Percentiles rank a stretch among this genome's conserved stretches.
Evolutionary conservation across 139 green algal genomes (phyloP).

Genomic region (Closterium sp.): DNA sequence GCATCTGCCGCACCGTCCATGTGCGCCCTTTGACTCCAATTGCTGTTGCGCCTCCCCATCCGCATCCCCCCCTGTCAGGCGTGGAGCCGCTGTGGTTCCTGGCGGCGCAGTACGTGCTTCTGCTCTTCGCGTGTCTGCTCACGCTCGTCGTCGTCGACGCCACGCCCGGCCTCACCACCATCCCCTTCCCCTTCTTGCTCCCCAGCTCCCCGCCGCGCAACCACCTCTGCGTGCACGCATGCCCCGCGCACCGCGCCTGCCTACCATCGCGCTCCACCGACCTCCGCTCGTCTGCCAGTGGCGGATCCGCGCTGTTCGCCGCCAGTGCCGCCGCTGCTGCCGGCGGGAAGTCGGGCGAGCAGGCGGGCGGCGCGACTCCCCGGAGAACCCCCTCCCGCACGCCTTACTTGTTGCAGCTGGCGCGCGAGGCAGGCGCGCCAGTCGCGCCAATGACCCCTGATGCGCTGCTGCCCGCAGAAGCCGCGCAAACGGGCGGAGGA

Average conservation of each 20-base stretch:
- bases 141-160: neutral
- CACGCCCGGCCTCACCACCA: neutral
- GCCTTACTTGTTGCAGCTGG: neutral
- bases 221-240: neutral
- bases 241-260: neutral
- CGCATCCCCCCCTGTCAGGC: neutral
- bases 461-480: neutral
- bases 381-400: neutral
- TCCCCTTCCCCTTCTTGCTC: neutral
- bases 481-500: neutral
- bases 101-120: neutral
- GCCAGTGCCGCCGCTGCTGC: neutral
- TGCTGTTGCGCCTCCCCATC: neutral
- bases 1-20: neutral
- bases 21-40: neutral
- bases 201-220: neutral
- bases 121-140: neutral
- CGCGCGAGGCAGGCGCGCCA: neutral
- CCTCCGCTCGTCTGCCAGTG: neutral
- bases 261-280: neutral
- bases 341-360: neutral
- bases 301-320: neutral
- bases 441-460: neutral
- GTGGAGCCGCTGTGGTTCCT: neutral
- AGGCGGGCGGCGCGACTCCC: neutral